These are phyloP conservation scores for Baorangia bicolor DNA, from an alignment of 768 basidiomycete species.

Conservation along the genomic window DNA sequence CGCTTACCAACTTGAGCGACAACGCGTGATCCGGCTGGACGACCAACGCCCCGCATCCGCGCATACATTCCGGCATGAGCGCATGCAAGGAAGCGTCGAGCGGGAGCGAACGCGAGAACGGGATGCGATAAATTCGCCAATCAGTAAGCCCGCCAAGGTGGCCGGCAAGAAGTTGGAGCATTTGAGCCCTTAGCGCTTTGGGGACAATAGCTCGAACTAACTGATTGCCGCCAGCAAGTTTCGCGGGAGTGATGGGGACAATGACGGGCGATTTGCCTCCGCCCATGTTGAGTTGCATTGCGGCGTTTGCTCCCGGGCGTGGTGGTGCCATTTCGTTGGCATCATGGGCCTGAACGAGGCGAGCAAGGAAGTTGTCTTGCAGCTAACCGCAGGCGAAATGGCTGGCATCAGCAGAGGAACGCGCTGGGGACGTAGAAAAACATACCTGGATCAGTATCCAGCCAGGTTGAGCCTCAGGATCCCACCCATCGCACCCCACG, in stretches of 20 bases:
- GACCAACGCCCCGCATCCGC: slow-evolving; percentile 40
- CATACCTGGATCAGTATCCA: too few relatives aligned
- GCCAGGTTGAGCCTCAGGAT: slow-evolving; percentile 9
- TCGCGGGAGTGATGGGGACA: slow-evolving; percentile 27
- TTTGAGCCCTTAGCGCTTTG: slow-evolving; percentile 37
- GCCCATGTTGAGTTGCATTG: slow-evolving; percentile 48
- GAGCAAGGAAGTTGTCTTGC: slow-evolving; percentile 21
- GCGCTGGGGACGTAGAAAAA: too few relatives aligned
- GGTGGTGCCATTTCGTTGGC: slow-evolving; percentile 35
- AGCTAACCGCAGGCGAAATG: slow-evolving; percentile 25
- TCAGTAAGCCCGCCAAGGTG: slow-evolving; percentile 34
- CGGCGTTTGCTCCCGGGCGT: slow-evolving; percentile 30
- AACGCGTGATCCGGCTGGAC: too few relatives aligned
- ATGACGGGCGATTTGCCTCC: slow-evolving; percentile 48
- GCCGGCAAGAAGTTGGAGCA: slow-evolving; percentile 33
- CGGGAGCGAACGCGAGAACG: slow-evolving; percentile 30
- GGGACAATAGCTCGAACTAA: slow-evolving; percentile 35
- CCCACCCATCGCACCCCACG: slow-evolving; percentile 21
- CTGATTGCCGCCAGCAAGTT: slow-evolving; percentile 27
- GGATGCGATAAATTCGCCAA: slow-evolving; percentile 33
- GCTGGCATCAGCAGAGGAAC: neutral
- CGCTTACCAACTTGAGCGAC: too few relatives aligned
- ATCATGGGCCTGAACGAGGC: slow-evolving; percentile 28
- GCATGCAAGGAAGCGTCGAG: slow-evolving; percentile 4
- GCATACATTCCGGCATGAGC: slow-evolving; percentile 31